Evolutionary conservation across 768 basidiomycete species (phyloP), one percentile per base, ranked within the genome.

Genomic region (Suillus decipiens): DNA sequence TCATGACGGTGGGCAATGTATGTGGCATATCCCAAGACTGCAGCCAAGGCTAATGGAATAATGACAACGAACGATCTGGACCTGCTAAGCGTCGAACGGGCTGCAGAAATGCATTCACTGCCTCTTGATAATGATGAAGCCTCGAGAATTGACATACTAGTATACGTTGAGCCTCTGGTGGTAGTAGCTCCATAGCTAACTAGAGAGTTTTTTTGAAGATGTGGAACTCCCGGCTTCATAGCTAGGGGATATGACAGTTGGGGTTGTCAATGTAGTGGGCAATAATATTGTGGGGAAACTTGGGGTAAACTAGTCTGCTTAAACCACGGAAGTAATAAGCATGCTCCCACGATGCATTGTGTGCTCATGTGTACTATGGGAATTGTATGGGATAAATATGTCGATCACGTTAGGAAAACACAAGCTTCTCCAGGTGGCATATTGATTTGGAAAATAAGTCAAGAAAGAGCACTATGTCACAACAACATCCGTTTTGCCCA

Each of bases 401-500:
- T 43, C 3, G 1, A 19, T 19, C 42, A 10, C 3, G 42, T 9
- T 28, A 10, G 19, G 19, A n/a, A 11, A 43, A 43, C 10, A n/a
- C 19, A 41, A 17, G 15, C 6, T 15, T 6, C 15, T 28, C 28
- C 28, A 28, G 28, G 28, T 28, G 28, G 28, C 28, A 28, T 28
- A 28, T 33, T 10, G 4, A 33, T 51, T 51, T 5, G 31, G 9
- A 33, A 19, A 10, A n/a, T 33, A 19, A 19, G 33, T 31, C 28
- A 2, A 51, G 17, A 51, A 5, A 50, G 59, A 58, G 31, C 9
- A 10, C 5, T 33, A n/a, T 67, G 57, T 75, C 73, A 92, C 66
- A 93, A 72, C 57, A 89, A 65, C 88, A 92, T 89, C 72, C 87
- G 82, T 39, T 90, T 92, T 15, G 88, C 82, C 93, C 93, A 95